Percentiles rank a stretch among this genome's conserved stretches.
Evolutionary conservation across 106 monocot species (phyloP).

Genomic region (Acorus gramineus): DNA sequence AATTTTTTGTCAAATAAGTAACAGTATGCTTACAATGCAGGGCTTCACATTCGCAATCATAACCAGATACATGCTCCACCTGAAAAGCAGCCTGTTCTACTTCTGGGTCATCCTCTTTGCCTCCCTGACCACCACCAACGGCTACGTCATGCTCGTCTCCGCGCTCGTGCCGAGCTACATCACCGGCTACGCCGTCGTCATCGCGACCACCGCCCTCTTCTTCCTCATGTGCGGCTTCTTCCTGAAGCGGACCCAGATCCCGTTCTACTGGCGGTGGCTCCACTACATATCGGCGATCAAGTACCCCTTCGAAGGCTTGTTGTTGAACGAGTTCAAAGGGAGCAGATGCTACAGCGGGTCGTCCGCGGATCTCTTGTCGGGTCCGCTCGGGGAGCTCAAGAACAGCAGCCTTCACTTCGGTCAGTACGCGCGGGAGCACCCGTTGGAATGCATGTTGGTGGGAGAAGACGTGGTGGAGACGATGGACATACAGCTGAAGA

Average conservation of each 20-base stretch:
- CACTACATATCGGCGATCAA: too few species aligned
- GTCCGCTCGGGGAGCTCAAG: slow-evolving; percentile 3
- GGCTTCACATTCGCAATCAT: too few species aligned
- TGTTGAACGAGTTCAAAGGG: too few species aligned
- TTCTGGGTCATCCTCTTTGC: neutral
- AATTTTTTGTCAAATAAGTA: too few species aligned
- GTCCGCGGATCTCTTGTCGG: slow-evolving; percentile 8
- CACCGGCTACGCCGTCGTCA: neutral
- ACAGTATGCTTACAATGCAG: too few species aligned
- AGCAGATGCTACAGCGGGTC: neutral
- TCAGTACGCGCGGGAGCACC: neutral
- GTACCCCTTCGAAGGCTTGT: too few species aligned
- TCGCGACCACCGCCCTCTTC: neutral
- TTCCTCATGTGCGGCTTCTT: neutral
- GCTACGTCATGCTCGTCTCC: neutral
- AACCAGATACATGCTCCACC: too few species aligned
- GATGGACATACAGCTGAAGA: slow-evolving; percentile 3
- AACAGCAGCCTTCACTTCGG: neutral
- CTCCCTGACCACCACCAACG: neutral
- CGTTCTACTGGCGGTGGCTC: too few species aligned
- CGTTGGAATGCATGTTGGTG: too few species aligned
- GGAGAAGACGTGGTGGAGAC: too few species aligned
- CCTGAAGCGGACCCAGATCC: too few species aligned
- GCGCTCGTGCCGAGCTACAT: neutral
- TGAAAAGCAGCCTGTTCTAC: too few species aligned